Evolutionary conservation across 2,329 filamentous ascomycete species (phyloP), one percentile per base, ranked within the genome.

Genomic region (Penicillium sp.): DNA sequence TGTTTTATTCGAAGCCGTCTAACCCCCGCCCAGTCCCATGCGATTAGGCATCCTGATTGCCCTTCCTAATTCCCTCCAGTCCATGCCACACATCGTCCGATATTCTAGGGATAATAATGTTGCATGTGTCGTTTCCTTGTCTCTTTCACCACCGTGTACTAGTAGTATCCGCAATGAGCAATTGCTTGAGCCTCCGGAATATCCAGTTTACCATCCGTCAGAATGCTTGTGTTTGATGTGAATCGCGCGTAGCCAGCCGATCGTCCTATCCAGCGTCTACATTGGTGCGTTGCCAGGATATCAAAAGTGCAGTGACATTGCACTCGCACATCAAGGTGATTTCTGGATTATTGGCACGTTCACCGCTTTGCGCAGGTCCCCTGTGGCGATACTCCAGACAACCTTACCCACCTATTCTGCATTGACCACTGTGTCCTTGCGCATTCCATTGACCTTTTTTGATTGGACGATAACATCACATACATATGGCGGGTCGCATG

Each of bases 401-500:
- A 86, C 86, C 1, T 78, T 73, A 6, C 83, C 82, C 0, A 82
- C 84, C 6, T 75, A 62, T 67, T 86, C 83, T 61, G 75, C 81
- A 68, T 87, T 87, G 64, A 74, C 69, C 33, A 83, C 82, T 0
- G 80, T 85, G 70, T 87, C 83, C 67, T 87, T 87, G 57, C 81
- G 79, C 0, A 64, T 51, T 2, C 66, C 67, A 9, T 70, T 61
- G 0, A 77, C 71, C 0, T 83, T 67, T 86, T 83, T 67, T 86
- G 82, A 70, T 87, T 86, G 3, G 81, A 79, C 35, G 75, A 77
- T 78, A 87, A 87, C 80, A 87, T 84, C 29, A 87, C 80, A 65
- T 85, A 85, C 29, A 33, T 13, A 13, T 33, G 31, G 31, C 0
- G 84, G 84, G 84, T 84, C 66, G 86, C 83, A 87, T 33, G 82